Base-by-base conservation (phyloP, 2,329 filamentous ascomycete species). In the Fusarium haematococcum region DNA sequence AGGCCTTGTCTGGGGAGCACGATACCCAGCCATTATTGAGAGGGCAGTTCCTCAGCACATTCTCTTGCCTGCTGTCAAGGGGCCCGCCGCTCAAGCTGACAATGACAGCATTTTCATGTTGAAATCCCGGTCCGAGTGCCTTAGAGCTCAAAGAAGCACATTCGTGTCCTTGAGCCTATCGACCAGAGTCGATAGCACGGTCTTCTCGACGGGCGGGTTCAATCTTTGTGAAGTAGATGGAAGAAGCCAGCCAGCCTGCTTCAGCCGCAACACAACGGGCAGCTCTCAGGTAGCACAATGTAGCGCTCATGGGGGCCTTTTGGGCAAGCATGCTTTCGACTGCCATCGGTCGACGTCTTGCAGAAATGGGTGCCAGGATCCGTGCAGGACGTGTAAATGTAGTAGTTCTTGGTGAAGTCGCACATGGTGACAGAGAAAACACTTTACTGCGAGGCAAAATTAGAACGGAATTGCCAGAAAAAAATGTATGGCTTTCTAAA, bases 351-450 rank as follows among this genome's bases (percentile, higher is more conserved):
- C 1, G 90, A 90, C 2, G 91, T 94, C 73, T 89, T 87, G 81
- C 93, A 92, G 82, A 94, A 94, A 81, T 95, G 93, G 18, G 89
- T 86, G 45, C 90, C 90, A 0, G 92, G 92, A 79, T 94, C 91
- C 66, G 88, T 83, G 79, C 93, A 95, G 50, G 89, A 87, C 67
- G 91, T 91, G 84, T 94, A 94, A 81, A 95, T 91, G 83, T 94
- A 94, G 81, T 92, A 94, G 83, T 94, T 94, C 78, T 92, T 93
- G 78, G 91, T 92, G 79, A 92, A 93, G 81, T 90, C 86, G 80
- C 89, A 91, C 89, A 91, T 90, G 68, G 32, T 85, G 79, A 67
- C 50, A 58, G 33, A 39, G 39, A 43, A 63, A 25, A 48, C 11
- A 23, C 14, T 35, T 10, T 43, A 39, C 63, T 72, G 32, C 20